Conservation (phyloP, 805 yeast species). For the Pichia kluyveri region DNA sequence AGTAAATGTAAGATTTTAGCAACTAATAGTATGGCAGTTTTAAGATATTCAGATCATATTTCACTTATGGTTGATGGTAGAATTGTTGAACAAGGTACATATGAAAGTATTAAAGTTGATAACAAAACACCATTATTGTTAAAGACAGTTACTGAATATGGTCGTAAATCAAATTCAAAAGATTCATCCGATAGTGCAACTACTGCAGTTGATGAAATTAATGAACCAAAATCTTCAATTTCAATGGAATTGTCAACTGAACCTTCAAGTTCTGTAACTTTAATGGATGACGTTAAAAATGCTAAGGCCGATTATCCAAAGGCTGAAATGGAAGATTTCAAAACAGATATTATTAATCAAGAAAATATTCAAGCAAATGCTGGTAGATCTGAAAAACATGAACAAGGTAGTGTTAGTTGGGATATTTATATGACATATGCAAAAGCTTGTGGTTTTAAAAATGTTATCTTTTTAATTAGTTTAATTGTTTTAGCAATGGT, state of each 20-base stretch:
- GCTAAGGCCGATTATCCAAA: slow-evolving; percentile 40
- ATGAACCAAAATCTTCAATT: slow-evolving; percentile 12
- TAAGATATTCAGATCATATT: slow-evolving; percentile 51
- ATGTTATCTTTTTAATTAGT: slow-evolving; percentile 48
- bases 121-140: slow-evolving; percentile 32
- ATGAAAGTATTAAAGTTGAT: slow-evolving; percentile 33
- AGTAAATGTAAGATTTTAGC: slow-evolving; percentile 47
- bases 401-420: slow-evolving; percentile 93
- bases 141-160: slow-evolving; percentile 44
- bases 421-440: slow-evolving; percentile 76
- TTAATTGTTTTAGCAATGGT: slow-evolving; percentile 52
- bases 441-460: slow-evolving; percentile 69
- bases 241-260: slow-evolving; percentile 7
- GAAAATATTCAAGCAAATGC: slow-evolving; percentile 33
- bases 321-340: slow-evolving; percentile 48
- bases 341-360: slow-evolving; percentile 22
- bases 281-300: slow-evolving; percentile 23
- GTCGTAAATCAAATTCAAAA: slow-evolving; percentile 30
- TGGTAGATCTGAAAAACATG: slow-evolving; percentile 65
- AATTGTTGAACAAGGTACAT: slow-evolving; percentile 58
- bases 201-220: slow-evolving; percentile 1
- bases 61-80: slow-evolving; percentile 54
- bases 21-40: slow-evolving; percentile 48
- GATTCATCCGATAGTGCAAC: background rate
- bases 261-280: slow-evolving; percentile 13